phyloP scores from a whole-genome alignment of 805 yeast genomes.

The Komagataella populi region DNA sequence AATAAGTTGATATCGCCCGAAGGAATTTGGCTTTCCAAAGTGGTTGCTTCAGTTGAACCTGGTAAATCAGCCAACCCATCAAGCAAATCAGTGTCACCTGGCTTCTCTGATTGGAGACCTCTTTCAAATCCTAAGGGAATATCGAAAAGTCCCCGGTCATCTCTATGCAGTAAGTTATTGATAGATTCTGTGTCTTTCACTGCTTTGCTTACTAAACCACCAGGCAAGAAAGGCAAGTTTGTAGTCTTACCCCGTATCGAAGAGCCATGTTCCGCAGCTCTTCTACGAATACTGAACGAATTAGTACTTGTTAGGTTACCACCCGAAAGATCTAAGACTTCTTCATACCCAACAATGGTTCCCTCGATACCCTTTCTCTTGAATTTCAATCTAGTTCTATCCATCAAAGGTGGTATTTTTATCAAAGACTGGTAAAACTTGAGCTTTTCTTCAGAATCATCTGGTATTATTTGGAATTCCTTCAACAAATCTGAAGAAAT shows the following conservation, averaged over 20 bases:
- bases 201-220: constrained; percentile 36
- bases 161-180: constrained; percentile 41
- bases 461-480: constrained; percentile 45
- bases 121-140: constrained; percentile 72
- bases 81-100: constrained; percentile 1
- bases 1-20: constrained; percentile 5
- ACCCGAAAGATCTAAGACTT: constrained; percentile 38
- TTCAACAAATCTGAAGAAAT: constrained; percentile 65
- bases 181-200: constrained; percentile 18
- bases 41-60: neutral
- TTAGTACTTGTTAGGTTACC: constrained; percentile 39
- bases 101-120: constrained; percentile 32
- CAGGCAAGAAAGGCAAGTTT: constrained; percentile 85
- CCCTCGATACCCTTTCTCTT: constrained; percentile 71
- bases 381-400: constrained; percentile 54
- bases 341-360: constrained; percentile 43
- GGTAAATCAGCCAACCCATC: constrained; percentile 5
- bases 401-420: constrained; percentile 42
- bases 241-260: constrained; percentile 57
- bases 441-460: constrained; percentile 11
- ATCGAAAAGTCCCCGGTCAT: constrained; percentile 65
- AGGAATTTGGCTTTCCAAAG: constrained; percentile 1
- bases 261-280: constrained; percentile 46
- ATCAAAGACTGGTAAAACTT: constrained; percentile 34
- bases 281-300: constrained; percentile 62